These are phyloP conservation scores for Suhomyces sp. DNA, from an alignment of 805 yeast genomes.

Conservation along the genomic window DNA sequence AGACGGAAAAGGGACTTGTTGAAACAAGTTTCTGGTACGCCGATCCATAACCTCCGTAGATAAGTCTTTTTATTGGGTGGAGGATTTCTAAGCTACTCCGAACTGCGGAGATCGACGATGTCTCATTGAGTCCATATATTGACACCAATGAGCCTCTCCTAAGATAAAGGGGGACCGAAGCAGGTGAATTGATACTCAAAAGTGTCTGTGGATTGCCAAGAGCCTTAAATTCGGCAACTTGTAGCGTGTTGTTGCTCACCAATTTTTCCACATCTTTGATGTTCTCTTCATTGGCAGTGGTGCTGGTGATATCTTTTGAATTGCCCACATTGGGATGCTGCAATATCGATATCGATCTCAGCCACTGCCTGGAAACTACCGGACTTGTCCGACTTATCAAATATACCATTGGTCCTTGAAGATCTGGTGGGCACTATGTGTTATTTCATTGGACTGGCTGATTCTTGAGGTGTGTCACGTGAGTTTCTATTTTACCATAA, in stretches of 20 bases:
- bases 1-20: conserved; percentile 44
- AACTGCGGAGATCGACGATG: conserved; percentile 15
- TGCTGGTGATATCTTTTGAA: conserved; percentile 1
- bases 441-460: neutral
- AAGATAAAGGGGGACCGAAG: conserved; percentile 54
- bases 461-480: neutral
- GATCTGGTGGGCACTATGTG: neutral
- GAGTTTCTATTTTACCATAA: too few species aligned
- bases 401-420: neutral
- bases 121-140: conserved; percentile 33
- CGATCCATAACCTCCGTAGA: conserved; percentile 44
- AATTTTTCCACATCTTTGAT: conserved; percentile 15
- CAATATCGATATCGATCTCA: neutral
- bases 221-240: conserved; percentile 33
- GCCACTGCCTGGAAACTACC: neutral
- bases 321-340: neutral
- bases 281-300: conserved; percentile 8
- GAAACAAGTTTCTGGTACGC: conserved; percentile 48
- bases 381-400: neutral
- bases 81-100: conserved; percentile 28
- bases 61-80: conserved; percentile 40
- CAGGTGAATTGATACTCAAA: conserved; percentile 50
- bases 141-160: conserved; percentile 50
- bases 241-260: conserved; percentile 16
- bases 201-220: conserved; percentile 51